Percentiles rank a stretch among this genome's conserved stretches.
Evolutionary conservation across 2,329 filamentous ascomycete genomes (phyloP).

Genomic region (Hymenoscyphus linearis): DNA sequence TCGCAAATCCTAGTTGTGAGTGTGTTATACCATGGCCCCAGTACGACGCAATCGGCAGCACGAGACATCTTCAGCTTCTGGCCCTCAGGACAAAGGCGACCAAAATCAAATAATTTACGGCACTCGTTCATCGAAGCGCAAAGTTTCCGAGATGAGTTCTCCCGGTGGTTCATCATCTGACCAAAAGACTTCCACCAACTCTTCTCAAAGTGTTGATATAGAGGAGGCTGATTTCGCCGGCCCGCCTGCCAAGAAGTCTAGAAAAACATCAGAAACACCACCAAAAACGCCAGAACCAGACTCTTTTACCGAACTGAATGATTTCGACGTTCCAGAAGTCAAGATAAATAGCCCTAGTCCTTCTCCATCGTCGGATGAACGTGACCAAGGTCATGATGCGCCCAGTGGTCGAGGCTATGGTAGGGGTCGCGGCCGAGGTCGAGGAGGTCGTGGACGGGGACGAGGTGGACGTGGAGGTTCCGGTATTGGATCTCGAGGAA

Average conservation of each 20-base stretch:
- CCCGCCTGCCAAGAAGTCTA: constrained; percentile 18
- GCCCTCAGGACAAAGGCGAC: constrained; percentile 12
- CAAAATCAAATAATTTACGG: constrained; percentile 14
- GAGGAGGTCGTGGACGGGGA: constrained; percentile 19
- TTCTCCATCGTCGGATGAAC: constrained; percentile 9
- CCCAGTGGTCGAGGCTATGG: constrained; percentile 12
- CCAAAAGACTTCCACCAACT: constrained; percentile 11
- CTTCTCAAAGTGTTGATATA: constrained; percentile 16
- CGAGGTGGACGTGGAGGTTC: constrained; percentile 18
- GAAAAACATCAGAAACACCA: constrained; percentile 5
- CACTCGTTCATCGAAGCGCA: constrained; percentile 24
- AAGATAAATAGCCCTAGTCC: constrained; percentile 12
- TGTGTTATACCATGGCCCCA: constrained; percentile 17
- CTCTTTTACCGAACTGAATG: neutral
- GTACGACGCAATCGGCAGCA: constrained; percentile 20
- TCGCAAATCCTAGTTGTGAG: neutral
- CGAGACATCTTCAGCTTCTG: constrained; percentile 17
- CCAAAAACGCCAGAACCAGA: constrained; percentile 13
- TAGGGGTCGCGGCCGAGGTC: constrained; percentile 24
- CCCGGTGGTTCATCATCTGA: constrained; percentile 10
- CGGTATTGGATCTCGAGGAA: constrained; percentile 10
- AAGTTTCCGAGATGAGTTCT: constrained; percentile 20
- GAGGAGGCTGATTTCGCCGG: constrained; percentile 15
- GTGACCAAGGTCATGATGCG: constrained; percentile 1
- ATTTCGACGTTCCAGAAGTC: constrained; percentile 8